These are phyloP conservation scores for Cryphonectria carpinicola DNA, from an alignment of 2,329 filamentous ascomycete genomes.

Conservation along the genomic window DNA sequence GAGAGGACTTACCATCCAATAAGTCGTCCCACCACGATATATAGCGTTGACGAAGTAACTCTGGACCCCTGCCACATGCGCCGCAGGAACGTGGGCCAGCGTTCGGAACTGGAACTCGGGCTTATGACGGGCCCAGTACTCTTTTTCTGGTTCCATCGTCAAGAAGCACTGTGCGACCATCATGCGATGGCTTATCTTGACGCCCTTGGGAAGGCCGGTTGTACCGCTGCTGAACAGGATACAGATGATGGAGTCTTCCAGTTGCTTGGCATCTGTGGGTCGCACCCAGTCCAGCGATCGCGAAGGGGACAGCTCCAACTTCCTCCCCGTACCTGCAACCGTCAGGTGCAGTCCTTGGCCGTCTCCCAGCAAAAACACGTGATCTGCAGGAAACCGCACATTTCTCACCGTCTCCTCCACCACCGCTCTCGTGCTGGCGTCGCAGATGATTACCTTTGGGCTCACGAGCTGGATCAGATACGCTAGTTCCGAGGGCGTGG, in stretches of 20 bases:
- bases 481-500: conserved; percentile 54
- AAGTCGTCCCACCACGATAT: conserved; percentile 52
- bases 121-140: conserved; percentile 36
- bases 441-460: conserved; percentile 48
- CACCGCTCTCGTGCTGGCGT: conserved; percentile 50
- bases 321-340: conserved; percentile 37
- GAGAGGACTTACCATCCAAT: conserved; percentile 57
- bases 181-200: conserved; percentile 50
- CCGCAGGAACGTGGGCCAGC: conserved; percentile 49
- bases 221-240: conserved; percentile 55
- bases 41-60: conserved; percentile 47
- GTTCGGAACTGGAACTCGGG: conserved; percentile 39
- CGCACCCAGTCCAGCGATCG: conserved; percentile 54
- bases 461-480: conserved; percentile 47
- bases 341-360: conserved; percentile 29
- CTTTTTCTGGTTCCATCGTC: conserved; percentile 36
- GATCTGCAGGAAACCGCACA: conserved; percentile 31
- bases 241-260: conserved; percentile 48
- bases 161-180: conserved; percentile 44
- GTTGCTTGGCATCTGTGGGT: conserved; percentile 52
- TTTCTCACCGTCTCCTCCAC: conserved; percentile 34
- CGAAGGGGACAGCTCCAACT: conserved; percentile 39
- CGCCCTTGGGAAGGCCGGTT: conserved; percentile 53
- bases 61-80: conserved; percentile 52
- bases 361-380: conserved; percentile 32